These are phyloP conservation scores for Didymella arachidicola DNA, from an alignment of 2,329 filamentous ascomycete genomes.

Conservation along the genomic window DNA sequence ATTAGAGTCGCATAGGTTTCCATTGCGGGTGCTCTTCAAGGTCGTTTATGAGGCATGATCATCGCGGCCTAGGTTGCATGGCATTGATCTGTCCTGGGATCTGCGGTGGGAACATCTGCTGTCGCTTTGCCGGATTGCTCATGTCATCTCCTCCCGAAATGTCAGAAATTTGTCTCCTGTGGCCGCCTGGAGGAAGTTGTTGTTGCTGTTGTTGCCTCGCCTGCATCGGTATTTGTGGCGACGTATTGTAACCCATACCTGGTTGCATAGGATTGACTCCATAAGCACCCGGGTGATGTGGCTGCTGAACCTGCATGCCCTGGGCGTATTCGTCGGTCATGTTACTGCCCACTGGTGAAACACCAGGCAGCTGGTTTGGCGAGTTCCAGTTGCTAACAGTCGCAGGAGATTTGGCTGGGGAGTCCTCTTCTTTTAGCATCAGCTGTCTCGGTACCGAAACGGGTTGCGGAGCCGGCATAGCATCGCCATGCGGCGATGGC, in stretches of 20 bases:
- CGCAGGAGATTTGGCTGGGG: constrained; percentile 67
- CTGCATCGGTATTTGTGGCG: constrained; percentile 51
- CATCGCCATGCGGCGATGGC: constrained; percentile 54
- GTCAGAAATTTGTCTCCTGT: constrained; percentile 68
- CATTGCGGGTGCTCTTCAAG: constrained; percentile 2
- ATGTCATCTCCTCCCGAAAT: constrained; percentile 64
- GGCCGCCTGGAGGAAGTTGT: constrained; percentile 35
- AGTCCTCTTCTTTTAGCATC: constrained; percentile 67
- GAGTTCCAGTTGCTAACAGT: constrained; percentile 70
- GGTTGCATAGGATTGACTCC: constrained; percentile 46
- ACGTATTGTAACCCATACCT: constrained; percentile 50
- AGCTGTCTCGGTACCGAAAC: constrained; percentile 62
- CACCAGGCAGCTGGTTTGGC: constrained; percentile 64
- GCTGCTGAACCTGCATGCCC: constrained; percentile 50
- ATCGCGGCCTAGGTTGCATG: constrained; percentile 60
- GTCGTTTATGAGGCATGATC: constrained; percentile 14
- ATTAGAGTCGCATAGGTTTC: not conserved
- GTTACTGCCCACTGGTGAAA: constrained; percentile 62
- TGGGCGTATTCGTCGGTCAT: constrained; percentile 58
- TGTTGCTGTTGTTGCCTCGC: constrained; percentile 38
- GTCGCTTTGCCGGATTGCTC: constrained; percentile 63
- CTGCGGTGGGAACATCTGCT: constrained; percentile 62
- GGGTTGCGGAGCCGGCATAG: constrained; percentile 61
- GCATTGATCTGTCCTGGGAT: constrained; percentile 57
- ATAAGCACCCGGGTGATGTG: constrained; percentile 50